These are phyloP conservation scores for Fusarium sp. DNA, from an alignment of 2,329 filamentous ascomycete genomes.

Conservation along the genomic window DNA sequence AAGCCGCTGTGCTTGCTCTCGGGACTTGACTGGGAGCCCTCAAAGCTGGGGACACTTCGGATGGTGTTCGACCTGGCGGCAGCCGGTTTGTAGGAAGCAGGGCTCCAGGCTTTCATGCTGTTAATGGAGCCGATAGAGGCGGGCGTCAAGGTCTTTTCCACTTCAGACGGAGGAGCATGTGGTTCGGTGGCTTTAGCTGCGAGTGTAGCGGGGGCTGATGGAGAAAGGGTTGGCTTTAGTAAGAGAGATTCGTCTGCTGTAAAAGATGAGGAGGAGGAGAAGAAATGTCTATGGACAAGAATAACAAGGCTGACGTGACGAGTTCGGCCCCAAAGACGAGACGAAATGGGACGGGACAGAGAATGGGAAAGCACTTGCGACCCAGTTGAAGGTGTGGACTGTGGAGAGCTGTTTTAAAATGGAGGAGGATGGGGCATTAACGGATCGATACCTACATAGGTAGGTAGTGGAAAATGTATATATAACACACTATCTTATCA, in stretches of 20 bases:
- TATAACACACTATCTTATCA: constrained; percentile 2
- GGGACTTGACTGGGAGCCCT: constrained; percentile 58
- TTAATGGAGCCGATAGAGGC: constrained; percentile 53
- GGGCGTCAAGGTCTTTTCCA: constrained; percentile 49
- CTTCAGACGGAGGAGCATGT: constrained; percentile 44
- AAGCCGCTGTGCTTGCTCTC: constrained; percentile 61
- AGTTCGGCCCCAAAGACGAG: constrained; percentile 11
- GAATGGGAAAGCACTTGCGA: constrained; percentile 32
- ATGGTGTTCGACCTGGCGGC: constrained; percentile 57
- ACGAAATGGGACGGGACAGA: constrained; percentile 9
- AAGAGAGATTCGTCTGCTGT: constrained; percentile 1
- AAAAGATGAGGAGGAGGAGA: constrained; percentile 3
- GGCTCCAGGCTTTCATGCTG: constrained; percentile 50
- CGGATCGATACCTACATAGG: background rate
- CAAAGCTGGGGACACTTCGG: constrained; percentile 65
- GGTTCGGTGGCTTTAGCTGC: constrained; percentile 37
- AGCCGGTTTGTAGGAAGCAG: constrained; percentile 47
- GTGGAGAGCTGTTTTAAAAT: constrained; percentile 42
- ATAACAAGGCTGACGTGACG: constrained; percentile 34
- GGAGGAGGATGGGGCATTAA: constrained; percentile 28
- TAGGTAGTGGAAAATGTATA: constrained; percentile 16
- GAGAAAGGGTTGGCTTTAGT: constrained; percentile 34
- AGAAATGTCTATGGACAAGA: background rate
- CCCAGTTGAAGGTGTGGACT: constrained; percentile 37
- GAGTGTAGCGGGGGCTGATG: constrained; percentile 32